Evolutionary conservation across 352 stramenopile genomes (phyloP).

Genomic region (Blastocystis sp.): DNA sequence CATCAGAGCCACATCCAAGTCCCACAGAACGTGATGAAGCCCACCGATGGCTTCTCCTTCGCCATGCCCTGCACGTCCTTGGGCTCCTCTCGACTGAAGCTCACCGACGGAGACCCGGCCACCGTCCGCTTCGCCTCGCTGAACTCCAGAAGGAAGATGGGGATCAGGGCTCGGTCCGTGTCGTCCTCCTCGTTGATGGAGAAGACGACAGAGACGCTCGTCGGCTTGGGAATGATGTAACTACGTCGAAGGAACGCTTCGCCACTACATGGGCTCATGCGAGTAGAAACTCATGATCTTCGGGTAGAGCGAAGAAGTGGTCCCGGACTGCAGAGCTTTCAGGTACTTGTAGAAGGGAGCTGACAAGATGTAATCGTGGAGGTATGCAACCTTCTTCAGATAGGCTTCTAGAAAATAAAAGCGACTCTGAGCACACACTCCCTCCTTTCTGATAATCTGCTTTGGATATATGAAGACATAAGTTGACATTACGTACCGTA

Average conservation of each 20-base stretch:
- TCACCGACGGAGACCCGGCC: neutral
- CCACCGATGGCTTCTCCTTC: conserved; percentile 23
- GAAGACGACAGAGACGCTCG: conserved; percentile 30
- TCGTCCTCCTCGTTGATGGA: conserved; percentile 23
- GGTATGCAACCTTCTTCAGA: neutral
- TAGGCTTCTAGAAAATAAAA: neutral
- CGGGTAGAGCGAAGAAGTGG: neutral
- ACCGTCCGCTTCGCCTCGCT: conserved; percentile 22
- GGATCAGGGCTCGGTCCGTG: conserved; percentile 21
- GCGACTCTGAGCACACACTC: neutral
- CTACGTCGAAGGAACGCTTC: neutral
- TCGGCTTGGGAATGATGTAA: neutral
- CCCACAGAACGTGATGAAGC: conserved; percentile 1
- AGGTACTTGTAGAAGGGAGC: conserved; percentile 49
- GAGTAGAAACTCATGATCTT: conserved; percentile 17
- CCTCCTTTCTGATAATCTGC: conserved; percentile 18
- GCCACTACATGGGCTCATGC: neutral
- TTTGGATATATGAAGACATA: neutral
- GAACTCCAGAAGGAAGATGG: conserved; percentile 47
- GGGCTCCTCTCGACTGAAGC: conserved; percentile 1
- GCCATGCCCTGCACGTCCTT: neutral
- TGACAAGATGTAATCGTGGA: conserved; percentile 15
- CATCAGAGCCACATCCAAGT: neutral
- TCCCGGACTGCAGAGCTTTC: neutral
- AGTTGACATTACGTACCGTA: neutral